phyloP scores from a whole-genome alignment of 2,329 filamentous ascomycete genomes.

The Xylaria sp. region DNA sequence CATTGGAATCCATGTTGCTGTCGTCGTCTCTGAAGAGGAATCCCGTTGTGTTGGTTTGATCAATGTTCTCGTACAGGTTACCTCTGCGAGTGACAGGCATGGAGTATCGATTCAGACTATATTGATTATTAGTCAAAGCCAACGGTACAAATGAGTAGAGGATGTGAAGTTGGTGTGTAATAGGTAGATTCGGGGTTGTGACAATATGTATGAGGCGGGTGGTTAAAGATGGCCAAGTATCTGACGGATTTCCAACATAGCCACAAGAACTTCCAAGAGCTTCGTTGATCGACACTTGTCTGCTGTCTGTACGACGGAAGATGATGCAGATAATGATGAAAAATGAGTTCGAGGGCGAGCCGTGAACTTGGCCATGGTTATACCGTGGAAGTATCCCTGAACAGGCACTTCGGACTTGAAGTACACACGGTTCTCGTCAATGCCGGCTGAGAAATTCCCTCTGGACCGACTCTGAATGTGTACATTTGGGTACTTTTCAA shows the following conservation, averaged over 20 bases:
- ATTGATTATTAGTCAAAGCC: conserved; percentile 1
- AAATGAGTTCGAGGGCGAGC: too few relatives aligned
- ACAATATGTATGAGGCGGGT: not conserved
- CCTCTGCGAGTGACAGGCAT: conserved; percentile 78
- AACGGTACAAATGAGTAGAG: not conserved
- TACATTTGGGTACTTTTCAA: not conserved
- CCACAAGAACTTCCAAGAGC: conserved; percentile 2
- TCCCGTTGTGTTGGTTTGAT: conserved; percentile 77
- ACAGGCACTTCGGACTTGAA: too few relatives aligned
- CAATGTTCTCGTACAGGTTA: conserved; percentile 64
- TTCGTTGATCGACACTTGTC: not conserved
- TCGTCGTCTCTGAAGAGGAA: conserved; percentile 84
- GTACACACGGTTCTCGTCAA: too few relatives aligned
- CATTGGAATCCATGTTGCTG: conserved; percentile 56
- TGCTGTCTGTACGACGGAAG: not conserved
- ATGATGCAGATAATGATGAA: too few relatives aligned
- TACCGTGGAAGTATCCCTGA: too few relatives aligned
- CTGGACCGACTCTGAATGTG: too few relatives aligned
- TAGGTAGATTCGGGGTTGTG: too few relatives aligned
- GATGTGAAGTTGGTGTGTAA: too few relatives aligned
- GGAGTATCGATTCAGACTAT: conserved; percentile 81
- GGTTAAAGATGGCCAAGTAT: not conserved
- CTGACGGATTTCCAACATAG: too few relatives aligned
- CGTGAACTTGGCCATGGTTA: too few relatives aligned
- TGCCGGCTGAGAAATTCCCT: too few relatives aligned